Percentiles rank a stretch among this genome's conserved stretches.
phyloP scores from a whole-genome alignment of 177 flowering plant species.

The Tripterygium wilfordii region DNA sequence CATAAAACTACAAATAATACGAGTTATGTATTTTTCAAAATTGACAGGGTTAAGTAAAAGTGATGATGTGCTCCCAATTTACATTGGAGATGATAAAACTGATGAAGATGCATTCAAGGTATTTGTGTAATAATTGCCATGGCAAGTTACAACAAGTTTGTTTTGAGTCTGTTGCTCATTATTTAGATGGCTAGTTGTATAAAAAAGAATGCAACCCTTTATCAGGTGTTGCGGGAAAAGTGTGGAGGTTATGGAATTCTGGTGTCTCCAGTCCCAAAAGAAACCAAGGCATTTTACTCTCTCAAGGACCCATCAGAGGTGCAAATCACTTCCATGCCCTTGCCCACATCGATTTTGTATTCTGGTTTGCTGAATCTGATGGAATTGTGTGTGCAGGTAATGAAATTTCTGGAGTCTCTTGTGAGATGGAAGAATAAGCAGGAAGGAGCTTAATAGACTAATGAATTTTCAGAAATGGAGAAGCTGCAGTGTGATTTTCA shows the following conservation, averaged over 20 bases:
- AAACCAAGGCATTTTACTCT: constrained; percentile 55
- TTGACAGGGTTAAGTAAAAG: constrained; percentile 38
- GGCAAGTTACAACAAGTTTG: background rate
- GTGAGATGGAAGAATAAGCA: constrained; percentile 45
- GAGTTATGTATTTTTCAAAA: too few relatives aligned
- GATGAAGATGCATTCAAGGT: constrained; percentile 89
- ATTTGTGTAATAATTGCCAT: background rate
- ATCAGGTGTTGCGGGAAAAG: constrained; percentile 40
- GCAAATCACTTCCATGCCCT: background rate
- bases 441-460: background rate
- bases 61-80: constrained; percentile 58
- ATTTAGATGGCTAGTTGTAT: too few relatives aligned
- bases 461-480: background rate
- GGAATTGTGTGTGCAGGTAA: constrained; percentile 41
- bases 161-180: too few relatives aligned
- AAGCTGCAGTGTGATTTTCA: too few relatives aligned
- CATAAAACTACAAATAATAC: too few relatives aligned
- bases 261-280: constrained; percentile 54
- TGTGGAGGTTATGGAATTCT: constrained; percentile 53
- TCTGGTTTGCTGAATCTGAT: too few relatives aligned
- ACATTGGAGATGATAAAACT: constrained; percentile 62
- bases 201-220: too few relatives aligned
- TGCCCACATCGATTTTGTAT: too few relatives aligned
- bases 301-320: constrained; percentile 63
- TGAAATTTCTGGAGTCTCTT: constrained; percentile 43